Base-by-base conservation (phyloP, 345 rosid genomes). In the Hirschfeldia incana region DNA sequence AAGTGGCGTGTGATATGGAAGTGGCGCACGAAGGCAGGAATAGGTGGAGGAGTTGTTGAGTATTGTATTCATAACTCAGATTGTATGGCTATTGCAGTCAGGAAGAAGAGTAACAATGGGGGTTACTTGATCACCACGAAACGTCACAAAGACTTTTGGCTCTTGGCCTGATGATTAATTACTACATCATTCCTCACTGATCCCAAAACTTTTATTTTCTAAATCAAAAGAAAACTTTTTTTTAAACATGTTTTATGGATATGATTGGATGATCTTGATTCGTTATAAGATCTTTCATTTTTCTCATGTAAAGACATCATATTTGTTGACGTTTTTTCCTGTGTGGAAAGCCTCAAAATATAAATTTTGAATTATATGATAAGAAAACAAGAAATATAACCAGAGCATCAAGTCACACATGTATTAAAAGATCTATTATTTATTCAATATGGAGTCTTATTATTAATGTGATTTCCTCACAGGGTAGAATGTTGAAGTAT, bases 1-100 rank as follows among this genome's bases (percentile, higher is more conserved):
- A 90, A 91, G 6, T 91, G 99, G 99, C 84, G 91, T 3, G 84
- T 95, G 51, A 77, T 95, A 49, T 49, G 57, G 57, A 49, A 49
- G 57, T n/a, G 57, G 57, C 57, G 57, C 57, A 49, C 4, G 57
- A 49, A 49, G 17, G 16, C 57, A 49, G 57, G 57, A 49, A 49
- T 49, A 8, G 57, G 57, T n/a, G 57, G 57, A n/a, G 57, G 57
- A n/a, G 57, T 49, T 49, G 57, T 49, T 49, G 57, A 49, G 57
- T 49, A n/a, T n/a, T 49, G 57, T n/a, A 49, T 49, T 49, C 57
- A 49, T 49, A 49, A 49, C 57, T 49, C 57, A 5, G 57, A 49
- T 49, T 49, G 57, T n/a, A 49, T 49, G 57, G 57, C 57, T 49
- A 49, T 49, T 49, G 57, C 57, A 7, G 57, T 49, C 8, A 49